phyloP scores from a whole-genome alignment of 805 yeast genomes.

The Metschnikowia arizonensis region DNA sequence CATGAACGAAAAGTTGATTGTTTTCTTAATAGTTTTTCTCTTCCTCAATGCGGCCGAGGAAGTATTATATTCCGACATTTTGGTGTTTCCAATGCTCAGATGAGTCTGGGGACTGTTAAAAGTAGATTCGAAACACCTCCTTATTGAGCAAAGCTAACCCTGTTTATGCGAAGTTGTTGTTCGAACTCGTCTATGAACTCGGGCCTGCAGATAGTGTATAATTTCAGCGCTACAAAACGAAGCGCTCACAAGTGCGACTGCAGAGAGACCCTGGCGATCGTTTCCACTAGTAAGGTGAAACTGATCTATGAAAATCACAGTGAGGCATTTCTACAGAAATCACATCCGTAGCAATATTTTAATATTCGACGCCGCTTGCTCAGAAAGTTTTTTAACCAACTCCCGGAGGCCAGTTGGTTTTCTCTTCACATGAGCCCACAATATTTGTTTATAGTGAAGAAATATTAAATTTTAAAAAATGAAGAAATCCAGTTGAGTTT shows the following conservation, averaged over 20 bases:
- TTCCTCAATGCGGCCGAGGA: constrained; percentile 47
- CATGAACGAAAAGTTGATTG: constrained; percentile 81
- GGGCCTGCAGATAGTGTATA: not conserved
- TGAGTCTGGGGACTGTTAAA: not conserved
- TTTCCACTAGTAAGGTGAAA: constrained; percentile 1
- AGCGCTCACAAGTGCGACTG: constrained; percentile 1
- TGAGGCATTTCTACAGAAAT: not conserved
- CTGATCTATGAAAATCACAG: not conserved
- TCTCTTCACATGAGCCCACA: too few relatives aligned
- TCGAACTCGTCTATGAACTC: constrained; percentile 6
- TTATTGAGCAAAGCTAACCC: not conserved
- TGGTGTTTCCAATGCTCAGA: not conserved
- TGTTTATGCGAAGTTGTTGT: constrained; percentile 6
- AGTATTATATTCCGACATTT: constrained; percentile 22
- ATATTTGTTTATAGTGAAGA: too few relatives aligned
- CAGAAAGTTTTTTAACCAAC: too few relatives aligned
- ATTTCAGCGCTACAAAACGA: not conserved
- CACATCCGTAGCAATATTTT: too few relatives aligned
- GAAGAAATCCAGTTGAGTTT: too few relatives aligned
- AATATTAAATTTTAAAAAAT: too few relatives aligned
- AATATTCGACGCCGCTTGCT: too few relatives aligned
- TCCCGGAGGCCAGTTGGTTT: too few relatives aligned
- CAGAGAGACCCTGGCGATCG: not conserved
- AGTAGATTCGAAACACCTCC: not conserved
- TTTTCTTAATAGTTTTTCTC: constrained; percentile 76